A percentile compares a stretch with the other conserved stretches of the same genome.
Evolutionary conservation across 257 asterid species (phyloP).

Genomic region (Nicotiana tomentosiformis): DNA sequence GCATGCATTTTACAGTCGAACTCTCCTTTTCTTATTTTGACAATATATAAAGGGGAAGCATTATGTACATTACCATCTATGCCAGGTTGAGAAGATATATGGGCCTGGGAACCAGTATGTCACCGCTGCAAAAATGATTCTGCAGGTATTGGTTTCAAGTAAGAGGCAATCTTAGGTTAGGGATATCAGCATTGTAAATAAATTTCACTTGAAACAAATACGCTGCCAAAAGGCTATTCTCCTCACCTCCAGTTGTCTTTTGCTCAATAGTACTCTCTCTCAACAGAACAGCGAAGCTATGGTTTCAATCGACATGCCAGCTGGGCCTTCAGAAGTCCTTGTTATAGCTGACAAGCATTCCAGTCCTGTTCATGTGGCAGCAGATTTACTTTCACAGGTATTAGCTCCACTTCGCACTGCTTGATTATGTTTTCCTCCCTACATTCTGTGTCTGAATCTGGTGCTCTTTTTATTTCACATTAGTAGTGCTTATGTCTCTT

Average conservation of each 20-base stretch:
- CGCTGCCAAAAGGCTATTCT: slow-evolving; percentile 13
- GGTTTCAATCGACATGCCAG: slow-evolving; percentile 98
- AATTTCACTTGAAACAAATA: not conserved
- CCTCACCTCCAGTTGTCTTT: not conserved
- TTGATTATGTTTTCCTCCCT: not conserved
- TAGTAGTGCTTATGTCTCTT: not conserved
- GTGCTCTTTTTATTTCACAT: not conserved
- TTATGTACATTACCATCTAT: slow-evolving; percentile 17
- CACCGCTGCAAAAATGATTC: slow-evolving; percentile 97
- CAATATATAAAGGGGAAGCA: slow-evolving; percentile 6
- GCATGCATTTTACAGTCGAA: not conserved
- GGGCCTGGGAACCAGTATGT: slow-evolving; percentile 99
- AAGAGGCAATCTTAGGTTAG: not conserved
- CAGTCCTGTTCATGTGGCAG: slow-evolving; percentile 86
- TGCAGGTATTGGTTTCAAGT: slow-evolving; percentile 49
- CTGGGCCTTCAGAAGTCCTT: slow-evolving; percentile 99
- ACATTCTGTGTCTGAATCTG: not conserved
- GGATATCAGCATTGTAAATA: not conserved
- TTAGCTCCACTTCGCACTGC: slow-evolving; percentile 7
- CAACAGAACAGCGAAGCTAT: slow-evolving; percentile 94
- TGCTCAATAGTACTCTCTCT: slow-evolving; percentile 14
- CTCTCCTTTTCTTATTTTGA: not conserved
- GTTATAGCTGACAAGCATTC: slow-evolving; percentile 87
- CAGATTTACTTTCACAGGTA: slow-evolving; percentile 98
- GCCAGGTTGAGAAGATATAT: slow-evolving; percentile 84